A percentile compares a stretch with the other conserved stretches of the same genome.
Evolutionary conservation across 345 rosid genomes (phyloP).

Genomic region (Gossypium sturtianum): DNA sequence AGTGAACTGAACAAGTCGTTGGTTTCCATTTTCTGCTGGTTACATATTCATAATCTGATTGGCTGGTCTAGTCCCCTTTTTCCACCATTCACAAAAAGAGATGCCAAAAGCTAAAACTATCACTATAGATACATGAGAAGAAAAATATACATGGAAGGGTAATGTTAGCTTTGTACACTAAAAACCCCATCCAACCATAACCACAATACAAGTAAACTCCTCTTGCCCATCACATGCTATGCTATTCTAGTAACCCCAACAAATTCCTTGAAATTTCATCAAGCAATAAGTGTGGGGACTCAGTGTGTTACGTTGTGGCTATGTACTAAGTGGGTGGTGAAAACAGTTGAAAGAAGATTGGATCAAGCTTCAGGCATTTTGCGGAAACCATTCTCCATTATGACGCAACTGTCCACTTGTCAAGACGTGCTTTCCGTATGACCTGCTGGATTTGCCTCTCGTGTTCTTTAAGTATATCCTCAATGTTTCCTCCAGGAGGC

Average conservation of each 20-base stretch:
- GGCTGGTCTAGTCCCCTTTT: too few relatives aligned
- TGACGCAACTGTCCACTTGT: constrained; percentile 34
- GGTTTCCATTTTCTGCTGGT: too few relatives aligned
- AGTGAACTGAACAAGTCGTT: too few relatives aligned
- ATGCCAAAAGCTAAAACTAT: too few relatives aligned
- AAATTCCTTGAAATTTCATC: neutral
- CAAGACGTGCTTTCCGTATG: constrained; percentile 70
- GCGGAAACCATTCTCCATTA: constrained; percentile 8
- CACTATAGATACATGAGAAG: too few relatives aligned
- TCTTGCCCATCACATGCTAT: too few relatives aligned
- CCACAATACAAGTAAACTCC: neutral
- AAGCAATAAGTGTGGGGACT: neutral
- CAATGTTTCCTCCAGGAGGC: constrained; percentile 84
- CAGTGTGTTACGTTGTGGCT: neutral
- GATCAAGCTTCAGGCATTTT: neutral
- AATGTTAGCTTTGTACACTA: too few relatives aligned
- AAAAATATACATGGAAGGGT: neutral
- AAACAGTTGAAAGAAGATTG: neutral
- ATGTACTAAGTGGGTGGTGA: neutral
- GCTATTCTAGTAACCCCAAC: neutral
- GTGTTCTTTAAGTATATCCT: constrained; percentile 80
- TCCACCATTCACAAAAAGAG: too few relatives aligned
- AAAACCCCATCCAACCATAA: constrained; percentile 7
- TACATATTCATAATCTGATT: too few relatives aligned
- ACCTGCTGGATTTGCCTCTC: constrained; percentile 92